Percentiles rank a stretch among this genome's conserved stretches.
Evolutionary conservation across 164 flowering plant genomes (phyloP).

Genomic region (Amborella trichopoda): DNA sequence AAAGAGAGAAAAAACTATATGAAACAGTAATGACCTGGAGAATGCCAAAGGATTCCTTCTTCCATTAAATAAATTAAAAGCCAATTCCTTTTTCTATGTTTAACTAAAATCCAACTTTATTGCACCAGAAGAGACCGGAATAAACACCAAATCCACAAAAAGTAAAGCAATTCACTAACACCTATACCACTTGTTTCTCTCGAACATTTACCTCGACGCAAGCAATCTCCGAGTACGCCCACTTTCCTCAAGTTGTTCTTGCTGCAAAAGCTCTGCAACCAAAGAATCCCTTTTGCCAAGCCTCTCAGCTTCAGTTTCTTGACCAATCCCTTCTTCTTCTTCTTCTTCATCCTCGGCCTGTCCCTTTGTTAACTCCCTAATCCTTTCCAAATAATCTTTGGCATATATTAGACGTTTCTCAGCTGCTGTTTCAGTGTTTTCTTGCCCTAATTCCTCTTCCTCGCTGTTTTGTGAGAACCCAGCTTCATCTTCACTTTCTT

Average conservation of each 20-base stretch:
- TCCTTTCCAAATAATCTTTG: slow-evolving; percentile 5
- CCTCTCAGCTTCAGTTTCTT: slow-evolving; percentile 20
- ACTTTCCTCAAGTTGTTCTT: slow-evolving; percentile 73
- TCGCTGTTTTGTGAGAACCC: not conserved
- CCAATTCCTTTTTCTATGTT: not conserved
- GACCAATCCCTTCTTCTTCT: slow-evolving; percentile 30
- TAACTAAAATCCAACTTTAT: no score
- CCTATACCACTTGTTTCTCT: not conserved
- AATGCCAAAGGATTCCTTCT: not conserved
- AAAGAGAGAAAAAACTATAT: no score
- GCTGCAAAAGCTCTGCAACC: slow-evolving; percentile 44
- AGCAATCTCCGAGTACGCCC: slow-evolving; percentile 56
- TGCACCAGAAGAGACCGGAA: no score
- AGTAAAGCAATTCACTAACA: not conserved
- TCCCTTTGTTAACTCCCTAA: slow-evolving; percentile 2
- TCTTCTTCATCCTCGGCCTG: slow-evolving; percentile 6
- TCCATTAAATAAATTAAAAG: not conserved
- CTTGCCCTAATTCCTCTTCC: slow-evolving; percentile 1
- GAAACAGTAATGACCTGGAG: not conserved
- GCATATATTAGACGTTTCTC: slow-evolving; percentile 10
- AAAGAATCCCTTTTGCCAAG: slow-evolving; percentile 35
- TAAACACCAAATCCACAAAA: no score
- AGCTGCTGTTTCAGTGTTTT: slow-evolving; percentile 7
- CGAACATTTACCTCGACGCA: slow-evolving; percentile 49
- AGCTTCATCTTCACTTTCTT: not conserved